Evolutionary conservation across 208 protist species (phyloP).

Genomic region (Endotrypanum monterogeii): DNA sequence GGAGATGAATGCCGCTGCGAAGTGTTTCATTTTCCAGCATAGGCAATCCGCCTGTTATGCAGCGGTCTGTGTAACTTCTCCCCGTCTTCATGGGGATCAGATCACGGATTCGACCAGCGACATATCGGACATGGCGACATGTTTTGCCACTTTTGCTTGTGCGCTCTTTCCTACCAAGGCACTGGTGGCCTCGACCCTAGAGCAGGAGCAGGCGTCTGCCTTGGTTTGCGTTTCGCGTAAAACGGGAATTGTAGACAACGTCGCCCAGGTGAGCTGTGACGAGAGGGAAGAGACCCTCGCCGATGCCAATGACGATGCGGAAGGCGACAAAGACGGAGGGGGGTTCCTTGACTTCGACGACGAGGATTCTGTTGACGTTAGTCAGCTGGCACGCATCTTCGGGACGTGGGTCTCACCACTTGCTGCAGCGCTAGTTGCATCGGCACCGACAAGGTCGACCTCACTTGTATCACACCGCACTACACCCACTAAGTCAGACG

Average conservation of each 20-base stretch:
- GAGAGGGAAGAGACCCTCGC: not conserved
- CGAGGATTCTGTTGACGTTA: slow-evolving; percentile 1
- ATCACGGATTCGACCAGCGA: slow-evolving; percentile 3
- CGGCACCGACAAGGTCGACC: slow-evolving; percentile 6
- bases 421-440: slow-evolving; percentile 9
- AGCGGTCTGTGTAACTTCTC: slow-evolving; percentile 9
- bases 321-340: slow-evolving; percentile 3
- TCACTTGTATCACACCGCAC: not conserved
- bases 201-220: slow-evolving; percentile 1
- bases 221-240: not conserved
- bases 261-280: not conserved
- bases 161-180: slow-evolving; percentile 3
- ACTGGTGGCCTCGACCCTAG: not conserved
- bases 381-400: slow-evolving; percentile 7
- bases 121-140: slow-evolving; percentile 17
- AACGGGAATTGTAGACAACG: not conserved
- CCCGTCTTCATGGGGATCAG: slow-evolving; percentile 3
- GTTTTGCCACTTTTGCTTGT: slow-evolving; percentile 22
- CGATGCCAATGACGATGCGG: not conserved
- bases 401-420: slow-evolving; percentile 24
- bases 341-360: not conserved
- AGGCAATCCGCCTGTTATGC: slow-evolving; percentile 11
- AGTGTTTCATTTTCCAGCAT: slow-evolving; percentile 19
- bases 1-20: not conserved
- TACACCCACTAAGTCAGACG: not conserved